Base-by-base conservation (phyloP, 257 asterid genomes). In the Anisodus tanguticus region DNA sequence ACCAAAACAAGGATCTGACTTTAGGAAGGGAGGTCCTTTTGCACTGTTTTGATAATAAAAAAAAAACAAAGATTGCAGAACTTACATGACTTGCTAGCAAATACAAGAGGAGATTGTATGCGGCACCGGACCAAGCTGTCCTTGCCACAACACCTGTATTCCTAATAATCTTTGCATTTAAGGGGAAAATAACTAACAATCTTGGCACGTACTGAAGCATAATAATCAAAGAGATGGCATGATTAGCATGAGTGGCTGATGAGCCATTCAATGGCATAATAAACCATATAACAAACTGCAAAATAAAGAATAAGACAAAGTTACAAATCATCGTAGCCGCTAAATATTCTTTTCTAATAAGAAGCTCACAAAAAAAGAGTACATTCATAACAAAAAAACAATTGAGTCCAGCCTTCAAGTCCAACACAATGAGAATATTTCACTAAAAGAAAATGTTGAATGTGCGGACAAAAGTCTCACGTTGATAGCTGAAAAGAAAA, bases 101-200 rank as follows among this genome's bases (percentile, higher is more conserved):
- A 90, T 90, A 95, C 47, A 95, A 92, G 62, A 91, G 83, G 83
- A 94, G 97, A 89, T 95, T 94, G 88, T 90, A 95, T 5, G 94
- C 98, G 8, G 99, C 98, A 55, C 99, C 99, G 13, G 97, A 89
- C 98, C 97, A 92, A 59, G 98, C 98, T 13, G 97, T 93, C 87
- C 89, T 92, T 2, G 98, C 98, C 5, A 94, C 94, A 26, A 90
- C 96, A 16, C 99, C 99, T 0, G 98, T 93, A 89, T 94, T 92
- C 78, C 92, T 92, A 37, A 92, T 87, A 60, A 95, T 95, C 45
- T 92, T 86, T 59, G 87, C 72, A 58, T 93, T 93, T 80, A 95
- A 85, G 10, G 98, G 97, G 87, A 95, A 92, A 53, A 95, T 87
- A 43, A 95, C 94, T 5, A 91, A 89, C 72, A 94, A 88, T 22